Conservation (phyloP, 1,284 basidiomycete genomes). For the Mycena sp. region DNA sequence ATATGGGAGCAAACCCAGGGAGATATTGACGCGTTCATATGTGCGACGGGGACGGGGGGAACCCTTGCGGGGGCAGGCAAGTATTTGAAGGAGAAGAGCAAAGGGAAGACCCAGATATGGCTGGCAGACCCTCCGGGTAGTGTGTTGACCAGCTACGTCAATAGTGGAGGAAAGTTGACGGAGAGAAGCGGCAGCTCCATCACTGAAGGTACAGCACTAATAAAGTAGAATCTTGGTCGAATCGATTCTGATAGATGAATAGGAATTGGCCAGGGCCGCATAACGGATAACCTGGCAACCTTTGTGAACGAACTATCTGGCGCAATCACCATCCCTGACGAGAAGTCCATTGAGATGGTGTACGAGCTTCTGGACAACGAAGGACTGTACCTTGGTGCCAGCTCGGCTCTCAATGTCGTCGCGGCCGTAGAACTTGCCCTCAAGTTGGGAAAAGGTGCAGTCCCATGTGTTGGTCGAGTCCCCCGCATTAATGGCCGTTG, state of each 20-base stretch:
- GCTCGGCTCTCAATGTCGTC: slow-evolving; percentile 94
- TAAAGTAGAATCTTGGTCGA: slow-evolving; percentile 29
- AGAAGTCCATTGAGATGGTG: slow-evolving; percentile 92
- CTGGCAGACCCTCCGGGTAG: slow-evolving; percentile 97
- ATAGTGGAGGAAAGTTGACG: slow-evolving; percentile 81
- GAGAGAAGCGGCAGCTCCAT: slow-evolving; percentile 92
- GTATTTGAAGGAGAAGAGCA: slow-evolving; percentile 87
- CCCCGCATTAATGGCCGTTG: neutral
- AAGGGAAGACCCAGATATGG: slow-evolving; percentile 89
- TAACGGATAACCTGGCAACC: slow-evolving; percentile 93
- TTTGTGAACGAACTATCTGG: slow-evolving; percentile 86
- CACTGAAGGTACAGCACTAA: slow-evolving; percentile 84
- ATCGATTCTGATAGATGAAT: neutral
- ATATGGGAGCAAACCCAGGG: slow-evolving; percentile 94
- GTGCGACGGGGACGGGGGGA: slow-evolving; percentile 95
- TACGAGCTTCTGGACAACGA: slow-evolving; percentile 94
- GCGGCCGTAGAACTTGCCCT: slow-evolving; percentile 91
- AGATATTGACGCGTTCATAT: slow-evolving; percentile 89
- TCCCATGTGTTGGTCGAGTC: neutral
- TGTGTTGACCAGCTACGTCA: slow-evolving; percentile 89
- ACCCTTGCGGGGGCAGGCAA: slow-evolving; percentile 92
- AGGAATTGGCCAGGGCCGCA: slow-evolving; percentile 97
- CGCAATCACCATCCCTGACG: slow-evolving; percentile 89
- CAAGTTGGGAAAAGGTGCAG: slow-evolving; percentile 82
- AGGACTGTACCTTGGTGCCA: slow-evolving; percentile 97